Percentiles rank a stretch among this genome's conserved stretches.
Conservation (phyloP, 345 rosid species). For the Sisymbrium altissimum region DNA sequence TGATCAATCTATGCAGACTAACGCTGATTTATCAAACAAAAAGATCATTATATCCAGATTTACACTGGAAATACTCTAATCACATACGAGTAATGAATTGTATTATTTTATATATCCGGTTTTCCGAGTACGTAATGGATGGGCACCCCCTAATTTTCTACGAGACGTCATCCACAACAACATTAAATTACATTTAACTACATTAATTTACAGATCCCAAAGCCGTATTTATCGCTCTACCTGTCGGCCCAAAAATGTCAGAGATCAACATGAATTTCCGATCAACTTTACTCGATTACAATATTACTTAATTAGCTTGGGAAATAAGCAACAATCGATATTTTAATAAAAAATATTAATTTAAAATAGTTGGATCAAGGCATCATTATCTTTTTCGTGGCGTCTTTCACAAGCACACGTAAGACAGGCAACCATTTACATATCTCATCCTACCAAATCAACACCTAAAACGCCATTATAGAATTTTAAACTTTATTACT, state of each 20-base stretch:
- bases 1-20: background rate
- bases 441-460: constrained; percentile 16
- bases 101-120: background rate
- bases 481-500: background rate
- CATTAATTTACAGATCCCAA: constrained; percentile 36
- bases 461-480: constrained; percentile 4
- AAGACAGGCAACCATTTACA: constrained; percentile 11
- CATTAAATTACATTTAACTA: constrained; percentile 21
- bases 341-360: background rate
- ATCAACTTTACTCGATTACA: constrained; percentile 24
- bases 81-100: background rate
- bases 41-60: background rate
- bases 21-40: background rate
- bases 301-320: constrained; percentile 19
- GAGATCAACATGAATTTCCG: constrained; percentile 38
- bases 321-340: constrained; percentile 19
- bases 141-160: constrained; percentile 5
- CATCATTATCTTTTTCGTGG: constrained; percentile 25
- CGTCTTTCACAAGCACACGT: constrained; percentile 13
- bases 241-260: constrained; percentile 30
- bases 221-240: constrained; percentile 30
- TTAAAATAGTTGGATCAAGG: constrained; percentile 28
- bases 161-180: constrained; percentile 24
- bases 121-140: constrained; percentile 21
- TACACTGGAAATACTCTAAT: background rate